A percentile compares a stretch with the other conserved stretches of the same genome.
phyloP scores from a whole-genome alignment of 1,139 yeast genomes.

The Candida frijolesensis region DNA sequence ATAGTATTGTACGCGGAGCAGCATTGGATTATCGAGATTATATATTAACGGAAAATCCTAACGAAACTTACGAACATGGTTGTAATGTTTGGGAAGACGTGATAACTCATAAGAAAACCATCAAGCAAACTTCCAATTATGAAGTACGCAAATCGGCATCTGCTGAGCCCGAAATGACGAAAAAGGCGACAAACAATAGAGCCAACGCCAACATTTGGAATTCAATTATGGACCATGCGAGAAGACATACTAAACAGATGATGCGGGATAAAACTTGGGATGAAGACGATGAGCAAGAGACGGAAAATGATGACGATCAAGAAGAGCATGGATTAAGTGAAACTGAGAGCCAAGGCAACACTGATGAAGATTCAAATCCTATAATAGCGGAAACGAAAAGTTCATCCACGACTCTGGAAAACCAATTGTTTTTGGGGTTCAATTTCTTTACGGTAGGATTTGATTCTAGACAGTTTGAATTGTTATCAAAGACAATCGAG shows the following conservation, averaged over 20 bases:
- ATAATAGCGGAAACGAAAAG: background rate
- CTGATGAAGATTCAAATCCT: background rate
- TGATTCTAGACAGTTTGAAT: slow-evolving; percentile 28
- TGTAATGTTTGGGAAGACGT: slow-evolving; percentile 53
- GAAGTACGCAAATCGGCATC: slow-evolving; percentile 18
- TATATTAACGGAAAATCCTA: slow-evolving; percentile 25
- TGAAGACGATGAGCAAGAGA: slow-evolving; percentile 20
- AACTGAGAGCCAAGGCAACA: background rate
- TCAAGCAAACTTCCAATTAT: slow-evolving; percentile 12
- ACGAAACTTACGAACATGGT: slow-evolving; percentile 44
- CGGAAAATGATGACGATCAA: background rate
- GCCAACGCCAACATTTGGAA: slow-evolving; percentile 46
- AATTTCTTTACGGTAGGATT: slow-evolving; percentile 45
- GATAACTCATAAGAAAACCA: background rate
- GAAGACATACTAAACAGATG: slow-evolving; percentile 18
- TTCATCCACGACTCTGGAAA: slow-evolving; percentile 5
- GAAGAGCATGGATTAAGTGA: background rate
- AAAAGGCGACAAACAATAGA: slow-evolving; percentile 15
- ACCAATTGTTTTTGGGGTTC: slow-evolving; percentile 34
- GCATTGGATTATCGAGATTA: slow-evolving; percentile 53
- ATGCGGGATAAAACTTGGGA: slow-evolving; percentile 33
- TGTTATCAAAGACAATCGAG: slow-evolving; percentile 39
- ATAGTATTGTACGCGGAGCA: slow-evolving; percentile 64
- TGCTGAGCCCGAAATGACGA: slow-evolving; percentile 14
- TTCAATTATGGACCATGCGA: slow-evolving; percentile 47